phyloP scores from a whole-genome alignment of 371 early-diverging fungal species.

The Fennellomyces sp. region DNA sequence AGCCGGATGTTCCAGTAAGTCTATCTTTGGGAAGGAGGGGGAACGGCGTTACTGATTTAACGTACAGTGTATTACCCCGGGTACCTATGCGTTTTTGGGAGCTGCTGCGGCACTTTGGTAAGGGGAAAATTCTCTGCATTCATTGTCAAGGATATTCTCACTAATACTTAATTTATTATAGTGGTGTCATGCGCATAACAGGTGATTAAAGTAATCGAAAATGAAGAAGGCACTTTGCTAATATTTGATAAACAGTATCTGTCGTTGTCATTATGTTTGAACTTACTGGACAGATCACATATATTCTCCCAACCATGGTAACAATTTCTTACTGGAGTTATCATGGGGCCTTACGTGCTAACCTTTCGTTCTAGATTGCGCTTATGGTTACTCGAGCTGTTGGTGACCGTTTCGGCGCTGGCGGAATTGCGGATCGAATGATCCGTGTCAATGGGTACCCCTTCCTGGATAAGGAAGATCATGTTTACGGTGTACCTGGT shows the following conservation, averaged over 20 bases:
- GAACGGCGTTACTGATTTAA: background rate
- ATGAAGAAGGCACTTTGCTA: background rate
- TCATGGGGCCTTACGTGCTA: too few relatives aligned
- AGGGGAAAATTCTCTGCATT: too few relatives aligned
- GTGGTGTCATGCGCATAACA: slow-evolving; percentile 73
- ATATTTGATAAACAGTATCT: slow-evolving; percentile 51
- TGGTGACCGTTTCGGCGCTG: slow-evolving; percentile 81
- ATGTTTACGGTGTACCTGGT: slow-evolving; percentile 62
- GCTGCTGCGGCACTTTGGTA: slow-evolving; percentile 92
- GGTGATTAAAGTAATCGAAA: slow-evolving; percentile 25
- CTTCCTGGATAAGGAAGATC: slow-evolving; percentile 84
- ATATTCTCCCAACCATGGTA: slow-evolving; percentile 93
- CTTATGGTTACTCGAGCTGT: slow-evolving; percentile 89
- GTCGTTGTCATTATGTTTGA: slow-evolving; percentile 96
- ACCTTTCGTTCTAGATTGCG: too few relatives aligned
- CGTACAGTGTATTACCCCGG: slow-evolving; percentile 84
- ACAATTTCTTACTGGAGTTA: background rate
- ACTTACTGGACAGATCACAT: slow-evolving; percentile 90
- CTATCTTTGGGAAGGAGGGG: background rate
- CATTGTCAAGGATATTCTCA: too few relatives aligned
- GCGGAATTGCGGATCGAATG: slow-evolving; percentile 87
- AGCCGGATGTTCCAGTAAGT: slow-evolving; percentile 72
- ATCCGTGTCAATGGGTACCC: slow-evolving; percentile 88
- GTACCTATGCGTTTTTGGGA: slow-evolving; percentile 96
- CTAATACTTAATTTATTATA: slow-evolving; percentile 16